These are phyloP conservation scores for Gastrolobium villosum DNA, from an alignment of 306 rosid genomes.

Conservation along the genomic window DNA sequence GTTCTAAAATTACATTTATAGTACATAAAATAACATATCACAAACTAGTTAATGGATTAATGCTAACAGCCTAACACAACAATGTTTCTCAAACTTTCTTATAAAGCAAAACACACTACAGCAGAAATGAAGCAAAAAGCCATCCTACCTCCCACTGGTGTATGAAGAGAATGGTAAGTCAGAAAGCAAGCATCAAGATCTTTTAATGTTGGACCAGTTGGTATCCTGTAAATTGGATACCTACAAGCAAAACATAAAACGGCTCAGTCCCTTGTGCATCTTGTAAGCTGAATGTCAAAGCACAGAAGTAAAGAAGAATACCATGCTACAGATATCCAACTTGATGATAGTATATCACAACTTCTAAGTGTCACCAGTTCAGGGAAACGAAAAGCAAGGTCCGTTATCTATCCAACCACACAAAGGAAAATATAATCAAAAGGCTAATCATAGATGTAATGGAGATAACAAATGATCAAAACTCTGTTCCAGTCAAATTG, in stretches of 20 bases:
- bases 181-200: conserved; percentile 94
- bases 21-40: not conserved
- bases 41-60: not conserved
- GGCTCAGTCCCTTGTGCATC: conserved; percentile 33
- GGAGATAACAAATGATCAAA: not conserved
- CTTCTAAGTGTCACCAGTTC: conserved; percentile 76
- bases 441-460: conserved; percentile 6
- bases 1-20: conserved; percentile 7
- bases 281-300: conserved; percentile 26
- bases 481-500: not conserved
- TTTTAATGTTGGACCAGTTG: conserved; percentile 92
- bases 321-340: conserved; percentile 99
- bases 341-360: conserved; percentile 76
- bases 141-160: conserved; percentile 70
- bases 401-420: conserved; percentile 64
- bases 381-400: conserved; percentile 77
- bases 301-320: conserved; percentile 51
- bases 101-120: conserved; percentile 30
- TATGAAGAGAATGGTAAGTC: conserved; percentile 77
- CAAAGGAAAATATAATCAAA: conserved; percentile 44
- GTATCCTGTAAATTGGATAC: conserved; percentile 97
- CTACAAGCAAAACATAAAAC: conserved; percentile 54
- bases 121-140: conserved; percentile 1
- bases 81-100: not conserved
- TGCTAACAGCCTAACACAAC: conserved; percentile 38